Evolutionary conservation across 768 basidiomycete species (phyloP).

Genomic region (Boletus vermiculosoides): DNA sequence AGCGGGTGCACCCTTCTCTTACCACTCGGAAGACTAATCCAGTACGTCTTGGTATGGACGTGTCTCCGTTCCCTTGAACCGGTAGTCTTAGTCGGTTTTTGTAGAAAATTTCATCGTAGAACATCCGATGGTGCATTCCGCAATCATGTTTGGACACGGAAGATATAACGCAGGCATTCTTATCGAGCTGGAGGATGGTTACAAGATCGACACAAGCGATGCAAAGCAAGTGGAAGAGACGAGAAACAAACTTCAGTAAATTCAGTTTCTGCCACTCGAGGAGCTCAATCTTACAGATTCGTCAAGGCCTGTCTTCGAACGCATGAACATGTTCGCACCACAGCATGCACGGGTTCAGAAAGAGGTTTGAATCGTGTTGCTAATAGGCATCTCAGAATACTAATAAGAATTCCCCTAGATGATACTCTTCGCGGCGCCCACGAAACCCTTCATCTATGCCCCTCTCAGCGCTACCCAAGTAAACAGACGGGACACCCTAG

Average conservation of each 20-base stretch:
- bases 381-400: neutral
- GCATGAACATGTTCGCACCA: slow-evolving; percentile 23
- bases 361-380: slow-evolving; percentile 10
- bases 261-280: neutral
- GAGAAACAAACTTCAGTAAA: slow-evolving; percentile 17
- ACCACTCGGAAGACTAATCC: slow-evolving; percentile 15
- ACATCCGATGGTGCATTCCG: slow-evolving; percentile 15
- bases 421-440: slow-evolving; percentile 11
- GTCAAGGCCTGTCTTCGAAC: slow-evolving; percentile 14
- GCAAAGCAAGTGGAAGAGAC: slow-evolving; percentile 8
- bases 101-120: slow-evolving; percentile 17
- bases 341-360: slow-evolving; percentile 22
- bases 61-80: neutral
- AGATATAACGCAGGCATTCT: slow-evolving; percentile 18
- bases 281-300: neutral
- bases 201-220: slow-evolving; percentile 12
- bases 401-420: slow-evolving; percentile 6
- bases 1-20: neutral
- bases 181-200: slow-evolving; percentile 12
- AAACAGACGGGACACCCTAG: slow-evolving; percentile 15
- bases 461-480: neutral
- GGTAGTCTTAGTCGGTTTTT: neutral
- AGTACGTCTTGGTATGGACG: slow-evolving; percentile 14
- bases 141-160: slow-evolving; percentile 24
- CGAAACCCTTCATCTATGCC: slow-evolving; percentile 14